Evolutionary conservation across 2,329 filamentous ascomycete species (phyloP).

Genomic region (Huntiella abstrusa): DNA sequence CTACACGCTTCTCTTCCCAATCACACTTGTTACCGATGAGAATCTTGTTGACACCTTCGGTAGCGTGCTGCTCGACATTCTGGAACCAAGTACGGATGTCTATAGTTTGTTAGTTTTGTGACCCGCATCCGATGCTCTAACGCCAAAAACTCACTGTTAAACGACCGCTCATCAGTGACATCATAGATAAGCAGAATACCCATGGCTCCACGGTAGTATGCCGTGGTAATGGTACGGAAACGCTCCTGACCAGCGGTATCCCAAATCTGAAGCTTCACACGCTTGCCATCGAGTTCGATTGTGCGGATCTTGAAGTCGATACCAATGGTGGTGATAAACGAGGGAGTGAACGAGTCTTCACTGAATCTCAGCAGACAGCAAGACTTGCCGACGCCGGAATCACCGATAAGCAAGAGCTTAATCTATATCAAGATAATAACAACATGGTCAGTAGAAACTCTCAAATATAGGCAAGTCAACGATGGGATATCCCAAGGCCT

Average conservation of each 20-base stretch:
- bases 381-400: slow-evolving; percentile 92
- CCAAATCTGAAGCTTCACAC: slow-evolving; percentile 99
- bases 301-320: slow-evolving; percentile 99
- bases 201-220: slow-evolving; percentile 97
- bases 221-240: slow-evolving; percentile 96
- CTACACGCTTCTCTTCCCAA: slow-evolving; percentile 96
- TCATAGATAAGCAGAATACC: slow-evolving; percentile 95
- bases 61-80: slow-evolving; percentile 95
- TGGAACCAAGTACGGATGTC: slow-evolving; percentile 99
- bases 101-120: slow-evolving; percentile 21
- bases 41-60: slow-evolving; percentile 98
- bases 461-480: too few relatives aligned
- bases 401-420: slow-evolving; percentile 89
- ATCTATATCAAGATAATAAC: slow-evolving; percentile 38
- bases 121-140: neutral
- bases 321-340: slow-evolving; percentile 96
- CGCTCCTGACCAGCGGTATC: slow-evolving; percentile 96
- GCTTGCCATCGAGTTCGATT: slow-evolving; percentile 96
- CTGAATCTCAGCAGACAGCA: slow-evolving; percentile 94
- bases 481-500: too few relatives aligned
- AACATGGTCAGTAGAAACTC: too few relatives aligned
- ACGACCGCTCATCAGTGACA: slow-evolving; percentile 89
- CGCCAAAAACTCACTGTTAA: slow-evolving; percentile 55
- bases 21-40: slow-evolving; percentile 99
- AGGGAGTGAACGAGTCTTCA: slow-evolving; percentile 92